A percentile compares a stretch with the other conserved stretches of the same genome.
Conservation (phyloP, 345 rosid genomes). For the Populus euphratica region DNA sequence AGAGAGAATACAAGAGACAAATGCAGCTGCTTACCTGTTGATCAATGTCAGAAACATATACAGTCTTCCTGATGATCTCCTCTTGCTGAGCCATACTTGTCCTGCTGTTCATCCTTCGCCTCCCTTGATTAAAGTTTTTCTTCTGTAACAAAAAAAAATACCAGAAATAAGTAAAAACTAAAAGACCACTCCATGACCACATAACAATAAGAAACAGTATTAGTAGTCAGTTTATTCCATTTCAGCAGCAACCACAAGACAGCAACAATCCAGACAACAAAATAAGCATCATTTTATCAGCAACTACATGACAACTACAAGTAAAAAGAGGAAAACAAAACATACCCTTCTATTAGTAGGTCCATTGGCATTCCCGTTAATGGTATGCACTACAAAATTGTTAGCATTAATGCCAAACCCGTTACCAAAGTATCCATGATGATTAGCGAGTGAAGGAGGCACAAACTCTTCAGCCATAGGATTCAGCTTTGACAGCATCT, state of each 20-base stretch:
- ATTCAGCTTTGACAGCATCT: slow-evolving; percentile 78
- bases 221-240: not conserved
- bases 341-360: slow-evolving; percentile 65
- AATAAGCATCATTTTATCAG: not conserved
- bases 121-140: slow-evolving; percentile 70
- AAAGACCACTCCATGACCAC: not conserved
- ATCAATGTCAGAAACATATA: slow-evolving; percentile 80
- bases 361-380: slow-evolving; percentile 51
- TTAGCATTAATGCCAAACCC: slow-evolving; percentile 61
- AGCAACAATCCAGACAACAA: not conserved
- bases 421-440: slow-evolving; percentile 38
- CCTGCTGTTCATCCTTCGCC: slow-evolving; percentile 71
- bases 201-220: not conserved
- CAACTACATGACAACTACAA: not conserved
- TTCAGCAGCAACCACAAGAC: not conserved
- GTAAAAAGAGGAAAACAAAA: not conserved
- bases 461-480: slow-evolving; percentile 97
- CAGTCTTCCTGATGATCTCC: slow-evolving; percentile 80
- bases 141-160: slow-evolving; percentile 41
- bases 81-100: slow-evolving; percentile 87
- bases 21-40: slow-evolving; percentile 44
- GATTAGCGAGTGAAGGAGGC: slow-evolving; percentile 61
- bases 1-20: not conserved
- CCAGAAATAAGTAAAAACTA: not conserved
- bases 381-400: slow-evolving; percentile 46